Base-by-base conservation (phyloP, 257 asterid genomes). In the Ocimum tenuiflorum region DNA sequence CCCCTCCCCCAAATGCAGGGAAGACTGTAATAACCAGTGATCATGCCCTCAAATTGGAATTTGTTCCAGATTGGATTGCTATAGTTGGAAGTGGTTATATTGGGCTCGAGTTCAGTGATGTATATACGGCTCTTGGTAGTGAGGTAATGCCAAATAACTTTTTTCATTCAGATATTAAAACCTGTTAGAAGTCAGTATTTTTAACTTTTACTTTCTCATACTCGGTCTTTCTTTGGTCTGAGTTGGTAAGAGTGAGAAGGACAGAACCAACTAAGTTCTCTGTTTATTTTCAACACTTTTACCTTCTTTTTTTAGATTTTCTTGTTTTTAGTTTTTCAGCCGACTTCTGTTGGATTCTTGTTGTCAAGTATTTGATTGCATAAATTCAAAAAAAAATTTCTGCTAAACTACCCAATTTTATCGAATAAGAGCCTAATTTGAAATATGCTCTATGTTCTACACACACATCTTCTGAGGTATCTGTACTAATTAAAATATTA, bases 11-110 rank as follows among this genome's bases (percentile, higher is more conserved):
- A 51, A 49, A 65, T 78, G 81, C 85, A 87, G 97, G 97, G 71
- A 90, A 90, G 95, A 82, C 95, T 6, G 97, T 87, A 51, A 85
- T 90, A 62, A 90, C 97, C 76, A 90, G 97, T 20, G 95, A 90
- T 68, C 95, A 90, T 81, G 95, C 97, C 43, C 95, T 90, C 73
- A 90, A 87, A 70, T 72, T 90, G 79, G 94, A 90, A 76, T 79
- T 70, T 53, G 79, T 90, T 65, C 95, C 97, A 1, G 85, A 90
- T 11, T 90, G 97, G 97, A 85, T 90, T 72, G 97, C 95, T 27
- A 90, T 90, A 73, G 88, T 89, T 23, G 95, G 97, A 78, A 89
- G 97, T 82, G 97, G 97, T 52, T 89, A 89, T 76, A 89, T 89
- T 67, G 97, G 97, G 33, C 97, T 89, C 52, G 97, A 87, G 75